A percentile compares a stretch with the other conserved stretches of the same genome.
Evolutionary conservation across 768 basidiomycete genomes (phyloP).

Genomic region (Pleurotus ostreatus): DNA sequence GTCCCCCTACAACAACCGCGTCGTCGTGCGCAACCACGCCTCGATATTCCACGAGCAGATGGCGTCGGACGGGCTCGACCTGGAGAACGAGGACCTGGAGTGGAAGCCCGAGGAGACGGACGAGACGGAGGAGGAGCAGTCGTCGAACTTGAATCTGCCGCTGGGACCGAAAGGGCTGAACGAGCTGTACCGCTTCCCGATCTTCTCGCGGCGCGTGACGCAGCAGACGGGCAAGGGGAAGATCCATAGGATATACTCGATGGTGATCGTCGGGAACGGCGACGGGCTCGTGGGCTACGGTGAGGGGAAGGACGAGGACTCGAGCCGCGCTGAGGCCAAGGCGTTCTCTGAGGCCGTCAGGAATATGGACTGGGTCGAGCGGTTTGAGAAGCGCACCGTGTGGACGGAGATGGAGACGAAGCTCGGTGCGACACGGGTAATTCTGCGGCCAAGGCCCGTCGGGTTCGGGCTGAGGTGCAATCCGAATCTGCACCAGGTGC

Average conservation of each 20-base stretch:
- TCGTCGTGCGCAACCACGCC: slow-evolving; percentile 68
- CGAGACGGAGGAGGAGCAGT: slow-evolving; percentile 25
- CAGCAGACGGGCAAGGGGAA: slow-evolving; percentile 96
- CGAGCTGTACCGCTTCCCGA: slow-evolving; percentile 30
- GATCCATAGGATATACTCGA: slow-evolving; percentile 54
- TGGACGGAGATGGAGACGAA: slow-evolving; percentile 89
- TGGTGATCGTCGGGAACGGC: slow-evolving; percentile 79
- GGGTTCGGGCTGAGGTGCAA: slow-evolving; percentile 93
- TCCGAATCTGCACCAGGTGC: slow-evolving; percentile 82
- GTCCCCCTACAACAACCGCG: slow-evolving; percentile 55
- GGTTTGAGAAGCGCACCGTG: slow-evolving; percentile 93
- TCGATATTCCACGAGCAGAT: slow-evolving; percentile 53
- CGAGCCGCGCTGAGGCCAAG: slow-evolving; percentile 47
- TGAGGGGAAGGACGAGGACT: slow-evolving; percentile 70
- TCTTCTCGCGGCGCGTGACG: slow-evolving; percentile 57
- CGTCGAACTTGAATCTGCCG: slow-evolving; percentile 22
- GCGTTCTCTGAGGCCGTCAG: slow-evolving; percentile 69
- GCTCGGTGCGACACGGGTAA: slow-evolving; percentile 77
- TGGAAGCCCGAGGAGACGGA: slow-evolving; percentile 22
- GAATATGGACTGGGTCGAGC: slow-evolving; percentile 88
- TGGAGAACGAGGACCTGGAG: slow-evolving; percentile 20
- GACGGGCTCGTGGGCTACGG: slow-evolving; percentile 81
- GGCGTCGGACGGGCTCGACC: slow-evolving; percentile 26
- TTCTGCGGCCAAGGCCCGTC: slow-evolving; percentile 77
- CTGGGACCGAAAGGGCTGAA: slow-evolving; percentile 14